phyloP scores from a whole-genome alignment of 805 yeast species.

The Saccharomycopsis amapae region DNA sequence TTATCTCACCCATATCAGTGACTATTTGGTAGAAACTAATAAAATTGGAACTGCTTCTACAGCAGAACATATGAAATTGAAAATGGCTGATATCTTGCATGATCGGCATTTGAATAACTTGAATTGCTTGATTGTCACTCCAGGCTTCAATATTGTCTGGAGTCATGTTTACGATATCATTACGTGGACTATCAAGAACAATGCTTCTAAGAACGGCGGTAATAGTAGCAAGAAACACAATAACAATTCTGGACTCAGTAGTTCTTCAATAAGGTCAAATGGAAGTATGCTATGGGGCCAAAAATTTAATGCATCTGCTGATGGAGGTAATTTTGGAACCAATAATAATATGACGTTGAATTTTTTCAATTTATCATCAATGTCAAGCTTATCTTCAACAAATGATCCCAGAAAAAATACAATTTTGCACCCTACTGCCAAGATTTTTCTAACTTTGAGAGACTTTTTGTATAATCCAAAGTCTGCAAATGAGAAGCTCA shows the following conservation, averaged over 20 bases:
- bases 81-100: background rate
- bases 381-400: background rate
- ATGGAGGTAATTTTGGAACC: conserved; percentile 5
- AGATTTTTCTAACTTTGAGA: conserved; percentile 30
- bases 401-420: conserved; percentile 10
- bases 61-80: conserved; percentile 23
- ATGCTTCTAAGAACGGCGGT: conserved; percentile 3
- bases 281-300: conserved; percentile 9
- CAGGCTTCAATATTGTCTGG: conserved; percentile 41
- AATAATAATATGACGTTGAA: conserved; percentile 16
- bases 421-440: conserved; percentile 25
- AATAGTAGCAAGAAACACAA: background rate
- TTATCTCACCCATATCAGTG: conserved; percentile 30
- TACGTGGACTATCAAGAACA: conserved; percentile 16
- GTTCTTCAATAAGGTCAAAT: background rate
- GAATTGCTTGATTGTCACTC: conserved; percentile 26
- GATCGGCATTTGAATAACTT: conserved; percentile 5
- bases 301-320: conserved; percentile 15
- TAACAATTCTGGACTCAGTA: background rate
- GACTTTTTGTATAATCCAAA: conserved; percentile 31
- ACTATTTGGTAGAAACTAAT: background rate
- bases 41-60: conserved; percentile 23
- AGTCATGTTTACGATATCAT: conserved; percentile 42
- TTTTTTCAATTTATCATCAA: conserved; percentile 15
- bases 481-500: conserved; percentile 26